Percentiles rank a stretch among this genome's conserved stretches.
Evolutionary conservation across 2,329 filamentous ascomycete species (phyloP).

Genomic region (Anisogramma anomala): DNA sequence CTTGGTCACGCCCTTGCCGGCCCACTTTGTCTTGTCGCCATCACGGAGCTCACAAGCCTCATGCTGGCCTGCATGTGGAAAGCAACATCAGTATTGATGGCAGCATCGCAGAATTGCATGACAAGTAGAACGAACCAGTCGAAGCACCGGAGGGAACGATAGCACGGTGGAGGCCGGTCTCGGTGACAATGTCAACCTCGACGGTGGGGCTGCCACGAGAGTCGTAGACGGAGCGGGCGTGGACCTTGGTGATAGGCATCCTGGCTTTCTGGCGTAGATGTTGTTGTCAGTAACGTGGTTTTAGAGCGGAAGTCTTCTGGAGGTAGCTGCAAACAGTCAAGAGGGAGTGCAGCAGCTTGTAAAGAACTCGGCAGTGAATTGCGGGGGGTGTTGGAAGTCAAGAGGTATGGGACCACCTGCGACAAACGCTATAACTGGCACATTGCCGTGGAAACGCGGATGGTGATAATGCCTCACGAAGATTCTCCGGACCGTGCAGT

Average conservation of each 20-base stretch:
- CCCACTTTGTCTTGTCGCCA: constrained; percentile 78
- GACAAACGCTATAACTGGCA: too few species aligned
- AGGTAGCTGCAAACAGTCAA: neutral
- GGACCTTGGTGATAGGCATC: constrained; percentile 86
- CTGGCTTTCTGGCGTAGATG: constrained; percentile 27
- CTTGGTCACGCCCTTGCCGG: constrained; percentile 77
- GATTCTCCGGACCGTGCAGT: neutral
- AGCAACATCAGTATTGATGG: constrained; percentile 14
- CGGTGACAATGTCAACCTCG: constrained; percentile 93
- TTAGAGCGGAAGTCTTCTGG: neutral
- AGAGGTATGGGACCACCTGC: neutral
- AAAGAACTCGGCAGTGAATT: too few species aligned
- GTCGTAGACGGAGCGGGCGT: constrained; percentile 95
- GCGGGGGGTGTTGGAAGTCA: too few species aligned
- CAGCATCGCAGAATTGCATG: constrained; percentile 1
- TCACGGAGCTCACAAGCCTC: constrained; percentile 87
- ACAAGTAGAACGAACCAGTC: constrained; percentile 53
- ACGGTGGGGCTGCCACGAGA: constrained; percentile 97
- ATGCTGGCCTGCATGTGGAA: constrained; percentile 55
- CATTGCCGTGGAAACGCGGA: neutral
- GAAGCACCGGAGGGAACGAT: constrained; percentile 96
- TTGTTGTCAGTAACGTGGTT: neutral
- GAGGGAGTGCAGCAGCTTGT: too few species aligned
- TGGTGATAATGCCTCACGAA: constrained; percentile 13
- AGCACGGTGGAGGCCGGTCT: constrained; percentile 91